A percentile compares a stretch with the other conserved stretches of the same genome.
These are phyloP conservation scores for Prototheca cutis DNA, from an alignment of 163 green algal genomes.

Conservation along the genomic window DNA sequence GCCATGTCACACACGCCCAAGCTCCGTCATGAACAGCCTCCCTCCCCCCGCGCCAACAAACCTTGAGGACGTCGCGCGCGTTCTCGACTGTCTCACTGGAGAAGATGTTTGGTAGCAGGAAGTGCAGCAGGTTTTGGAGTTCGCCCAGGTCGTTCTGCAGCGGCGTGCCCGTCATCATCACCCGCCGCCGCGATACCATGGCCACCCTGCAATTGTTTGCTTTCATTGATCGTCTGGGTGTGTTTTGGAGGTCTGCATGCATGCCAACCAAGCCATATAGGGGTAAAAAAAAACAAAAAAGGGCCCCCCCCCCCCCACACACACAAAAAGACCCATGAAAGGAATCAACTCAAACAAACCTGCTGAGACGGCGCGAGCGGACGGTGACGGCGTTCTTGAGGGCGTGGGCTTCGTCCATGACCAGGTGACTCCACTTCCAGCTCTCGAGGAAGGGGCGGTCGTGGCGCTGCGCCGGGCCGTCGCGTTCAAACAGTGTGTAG, in stretches of 20 bases:
- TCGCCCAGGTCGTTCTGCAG: constrained; percentile 88
- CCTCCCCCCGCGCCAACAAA: too few relatives aligned
- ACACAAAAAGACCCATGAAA: too few relatives aligned
- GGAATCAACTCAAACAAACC: too few relatives aligned
- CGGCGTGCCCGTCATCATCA: constrained; percentile 78
- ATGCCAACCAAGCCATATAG: too few relatives aligned
- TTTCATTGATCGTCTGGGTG: too few relatives aligned
- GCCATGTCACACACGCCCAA: too few relatives aligned
- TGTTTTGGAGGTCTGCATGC: too few relatives aligned
- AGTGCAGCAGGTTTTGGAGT: constrained; percentile 79
- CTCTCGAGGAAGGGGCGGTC: constrained; percentile 62
- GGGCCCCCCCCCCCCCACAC: too few relatives aligned
- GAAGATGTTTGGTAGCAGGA: constrained; percentile 75
- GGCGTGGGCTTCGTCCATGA: constrained; percentile 89
- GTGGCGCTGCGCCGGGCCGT: constrained; percentile 34
- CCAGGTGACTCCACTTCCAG: constrained; percentile 72
- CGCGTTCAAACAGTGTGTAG: constrained; percentile 88
- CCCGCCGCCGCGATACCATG: constrained; percentile 33
- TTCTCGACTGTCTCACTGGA: constrained; percentile 31
- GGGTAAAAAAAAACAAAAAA: too few relatives aligned
- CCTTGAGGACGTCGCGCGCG: constrained; percentile 20
- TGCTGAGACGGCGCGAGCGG: constrained; percentile 35
- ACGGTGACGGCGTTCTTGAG: constrained; percentile 72
- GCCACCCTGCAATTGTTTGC: constrained; percentile 31
- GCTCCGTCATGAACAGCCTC: too few relatives aligned